These are phyloP conservation scores for Penicillium daleae DNA, from an alignment of 495 filamentous ascomycete species.

Conservation along the genomic window DNA sequence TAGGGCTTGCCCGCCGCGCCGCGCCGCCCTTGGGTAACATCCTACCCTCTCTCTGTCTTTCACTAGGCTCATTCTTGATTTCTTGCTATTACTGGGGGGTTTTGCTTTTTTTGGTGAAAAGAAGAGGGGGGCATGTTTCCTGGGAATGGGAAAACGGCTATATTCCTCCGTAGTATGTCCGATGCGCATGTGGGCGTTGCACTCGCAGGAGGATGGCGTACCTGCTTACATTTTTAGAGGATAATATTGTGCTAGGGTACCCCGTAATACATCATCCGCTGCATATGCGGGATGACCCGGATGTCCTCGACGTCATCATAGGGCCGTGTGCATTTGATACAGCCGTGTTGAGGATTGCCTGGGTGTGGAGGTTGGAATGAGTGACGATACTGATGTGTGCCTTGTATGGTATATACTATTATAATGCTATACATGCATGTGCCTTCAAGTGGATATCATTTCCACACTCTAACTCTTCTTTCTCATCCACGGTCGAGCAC, in stretches of 20 bases:
- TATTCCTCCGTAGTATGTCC: conserved; percentile 24
- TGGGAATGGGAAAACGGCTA: neutral
- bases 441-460: neutral
- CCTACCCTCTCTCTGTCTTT: neutral
- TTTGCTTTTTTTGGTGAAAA: neutral
- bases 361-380: neutral
- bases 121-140: neutral
- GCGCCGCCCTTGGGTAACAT: conserved; percentile 26
- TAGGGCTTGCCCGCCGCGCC: neutral
- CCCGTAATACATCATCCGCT: neutral
- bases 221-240: neutral
- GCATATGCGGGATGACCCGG: neutral
- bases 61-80: conserved; percentile 8
- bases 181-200: conserved; percentile 11
- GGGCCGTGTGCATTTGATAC: conserved; percentile 22
- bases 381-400: neutral
- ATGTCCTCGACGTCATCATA: conserved; percentile 24
- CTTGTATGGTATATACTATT: neutral
- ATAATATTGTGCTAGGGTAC: neutral
- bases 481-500: conserved; percentile 11
- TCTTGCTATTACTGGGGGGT: neutral
- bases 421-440: neutral
- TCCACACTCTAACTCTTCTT: neutral
- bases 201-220: neutral
- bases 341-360: neutral